Evolutionary conservation across 768 basidiomycete species (phyloP).

Genomic region (Kondoa subrosea): DNA sequence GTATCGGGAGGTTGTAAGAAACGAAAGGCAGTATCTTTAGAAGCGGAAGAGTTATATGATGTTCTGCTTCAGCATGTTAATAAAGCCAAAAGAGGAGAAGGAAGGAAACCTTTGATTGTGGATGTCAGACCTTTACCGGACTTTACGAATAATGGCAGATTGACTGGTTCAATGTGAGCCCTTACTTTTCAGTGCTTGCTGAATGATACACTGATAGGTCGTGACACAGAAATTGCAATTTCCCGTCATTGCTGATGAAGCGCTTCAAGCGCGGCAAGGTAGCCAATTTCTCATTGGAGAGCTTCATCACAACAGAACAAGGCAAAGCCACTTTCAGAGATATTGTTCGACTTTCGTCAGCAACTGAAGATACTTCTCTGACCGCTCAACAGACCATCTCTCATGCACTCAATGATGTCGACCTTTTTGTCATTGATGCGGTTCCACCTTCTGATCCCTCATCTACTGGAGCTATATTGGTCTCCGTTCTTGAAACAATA

Average conservation of each 20-base stretch:
- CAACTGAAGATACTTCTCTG: not conserved
- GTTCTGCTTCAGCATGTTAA: not conserved
- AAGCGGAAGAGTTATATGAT: not conserved
- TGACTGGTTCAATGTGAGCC: slow-evolving; percentile 5
- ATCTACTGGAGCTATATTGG: slow-evolving; percentile 4
- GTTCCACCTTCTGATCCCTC: slow-evolving; percentile 4
- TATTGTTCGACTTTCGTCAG: not conserved
- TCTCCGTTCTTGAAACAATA: slow-evolving; percentile 6
- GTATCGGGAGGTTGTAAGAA: not conserved
- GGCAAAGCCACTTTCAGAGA: slow-evolving; percentile 15
- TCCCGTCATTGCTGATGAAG: slow-evolving; percentile 23
- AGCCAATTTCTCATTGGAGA: slow-evolving; percentile 14
- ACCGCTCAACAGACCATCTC: not conserved
- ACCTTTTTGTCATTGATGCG: slow-evolving; percentile 14
- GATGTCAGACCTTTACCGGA: slow-evolving; percentile 8
- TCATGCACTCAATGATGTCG: not conserved
- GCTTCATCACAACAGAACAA: slow-evolving; percentile 19
- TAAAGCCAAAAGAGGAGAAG: not conserved
- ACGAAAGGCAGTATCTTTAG: not conserved
- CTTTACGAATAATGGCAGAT: not conserved
- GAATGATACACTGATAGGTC: not conserved
- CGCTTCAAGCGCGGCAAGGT: slow-evolving; percentile 19
- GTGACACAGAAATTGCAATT: slow-evolving; percentile 16
- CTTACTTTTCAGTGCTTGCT: not conserved
- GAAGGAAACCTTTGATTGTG: not conserved